Conservation (phyloP, 2,329 filamentous ascomycete species). For the Calonectria naviculata region DNA sequence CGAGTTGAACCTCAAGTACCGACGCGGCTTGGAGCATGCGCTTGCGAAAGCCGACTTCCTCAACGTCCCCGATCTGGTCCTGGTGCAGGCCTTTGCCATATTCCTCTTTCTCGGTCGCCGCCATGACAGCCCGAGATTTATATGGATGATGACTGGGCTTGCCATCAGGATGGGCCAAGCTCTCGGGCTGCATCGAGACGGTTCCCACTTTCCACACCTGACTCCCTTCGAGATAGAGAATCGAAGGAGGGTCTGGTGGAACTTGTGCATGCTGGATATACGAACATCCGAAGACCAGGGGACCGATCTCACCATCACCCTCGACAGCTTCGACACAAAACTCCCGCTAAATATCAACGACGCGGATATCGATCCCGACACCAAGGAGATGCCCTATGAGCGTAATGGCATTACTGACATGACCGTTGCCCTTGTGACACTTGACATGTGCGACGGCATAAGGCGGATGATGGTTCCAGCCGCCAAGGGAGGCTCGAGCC, state of each 20-base stretch:
- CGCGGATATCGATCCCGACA: constrained; percentile 59
- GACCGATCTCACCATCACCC: constrained; percentile 58
- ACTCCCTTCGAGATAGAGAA: constrained; percentile 72
- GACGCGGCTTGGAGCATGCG: constrained; percentile 67
- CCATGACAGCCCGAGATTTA: constrained; percentile 63
- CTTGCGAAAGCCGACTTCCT: constrained; percentile 72
- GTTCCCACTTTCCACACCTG: constrained; percentile 60
- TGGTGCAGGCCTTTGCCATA: constrained; percentile 71
- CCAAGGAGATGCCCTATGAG: constrained; percentile 57
- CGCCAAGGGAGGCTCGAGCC: constrained; percentile 38
- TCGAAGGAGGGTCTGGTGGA: constrained; percentile 72
- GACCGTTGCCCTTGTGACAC: constrained; percentile 52
- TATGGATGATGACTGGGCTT: constrained; percentile 73
- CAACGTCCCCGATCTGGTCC: constrained; percentile 66
- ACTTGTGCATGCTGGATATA: constrained; percentile 68
- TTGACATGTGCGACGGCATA: constrained; percentile 48
- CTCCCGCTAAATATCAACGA: constrained; percentile 70
- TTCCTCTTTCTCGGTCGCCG: constrained; percentile 66
- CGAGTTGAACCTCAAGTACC: constrained; percentile 58
- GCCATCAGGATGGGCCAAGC: constrained; percentile 67
- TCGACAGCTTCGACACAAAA: constrained; percentile 61
- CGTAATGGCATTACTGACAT: constrained; percentile 66
- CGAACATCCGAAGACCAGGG: constrained; percentile 71
- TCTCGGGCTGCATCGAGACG: constrained; percentile 69
- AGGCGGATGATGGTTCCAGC: constrained; percentile 50